These are phyloP conservation scores for Lodderomyces theae DNA, from an alignment of 1,139 yeast species.

Conservation along the genomic window DNA sequence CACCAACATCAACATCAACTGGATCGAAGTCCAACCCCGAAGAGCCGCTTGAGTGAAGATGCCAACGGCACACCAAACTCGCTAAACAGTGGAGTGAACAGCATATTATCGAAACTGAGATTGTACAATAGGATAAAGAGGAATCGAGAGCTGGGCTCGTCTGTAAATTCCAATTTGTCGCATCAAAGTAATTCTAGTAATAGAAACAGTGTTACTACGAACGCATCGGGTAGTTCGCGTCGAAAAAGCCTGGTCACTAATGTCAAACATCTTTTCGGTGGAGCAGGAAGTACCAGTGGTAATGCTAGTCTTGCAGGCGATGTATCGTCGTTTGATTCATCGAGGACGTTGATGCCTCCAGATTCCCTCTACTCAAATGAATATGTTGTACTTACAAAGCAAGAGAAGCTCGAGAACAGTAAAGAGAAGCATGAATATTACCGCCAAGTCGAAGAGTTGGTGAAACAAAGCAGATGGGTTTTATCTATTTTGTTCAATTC, in stretches of 20 bases:
- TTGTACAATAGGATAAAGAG: conserved; percentile 39
- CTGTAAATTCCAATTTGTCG: conserved; percentile 28
- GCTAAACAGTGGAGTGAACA: conserved; percentile 18
- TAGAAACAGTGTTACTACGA: conserved; percentile 27
- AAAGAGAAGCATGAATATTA: conserved; percentile 39
- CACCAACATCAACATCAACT: conserved; percentile 6
- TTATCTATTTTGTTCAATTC: background rate
- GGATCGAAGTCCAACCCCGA: conserved; percentile 14
- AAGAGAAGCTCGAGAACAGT: conserved; percentile 34
- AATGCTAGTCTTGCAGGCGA: background rate
- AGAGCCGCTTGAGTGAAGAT: background rate
- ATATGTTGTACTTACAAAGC: conserved; percentile 11
- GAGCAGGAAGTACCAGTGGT: conserved; percentile 4
- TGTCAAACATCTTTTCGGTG: background rate
- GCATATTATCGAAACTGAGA: conserved; percentile 36
- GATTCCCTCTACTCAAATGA: background rate
- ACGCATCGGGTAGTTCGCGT: conserved; percentile 21
- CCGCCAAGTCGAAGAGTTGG: conserved; percentile 20
- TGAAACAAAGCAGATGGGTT: conserved; percentile 11
- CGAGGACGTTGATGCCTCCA: conserved; percentile 10
- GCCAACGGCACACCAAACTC: background rate
- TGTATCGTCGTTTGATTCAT: conserved; percentile 5
- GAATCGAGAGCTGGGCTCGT: conserved; percentile 38
- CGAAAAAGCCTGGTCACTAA: conserved; percentile 22
- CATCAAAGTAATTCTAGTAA: conserved; percentile 17